Conservation (phyloP, 1,284 basidiomycete species). For the Veloporphyrellus conicus region DNA sequence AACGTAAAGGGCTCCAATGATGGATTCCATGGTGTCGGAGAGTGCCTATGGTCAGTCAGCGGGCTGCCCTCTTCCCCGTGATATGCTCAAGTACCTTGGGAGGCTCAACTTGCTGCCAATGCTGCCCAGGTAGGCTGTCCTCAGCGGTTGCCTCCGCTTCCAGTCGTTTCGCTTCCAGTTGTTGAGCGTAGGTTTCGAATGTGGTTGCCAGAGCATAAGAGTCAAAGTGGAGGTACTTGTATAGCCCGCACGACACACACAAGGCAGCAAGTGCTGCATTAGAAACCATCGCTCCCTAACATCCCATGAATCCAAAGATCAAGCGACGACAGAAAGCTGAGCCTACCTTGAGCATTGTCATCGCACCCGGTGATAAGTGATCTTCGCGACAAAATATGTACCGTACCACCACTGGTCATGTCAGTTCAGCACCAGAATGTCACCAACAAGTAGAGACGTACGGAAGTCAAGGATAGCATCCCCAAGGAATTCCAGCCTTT, state of each 20-base stretch:
- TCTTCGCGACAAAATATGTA: conserved; percentile 63
- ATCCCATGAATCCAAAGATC: conserved; percentile 3
- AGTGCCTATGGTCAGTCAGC: conserved; percentile 46
- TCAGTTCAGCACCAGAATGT: conserved; percentile 8
- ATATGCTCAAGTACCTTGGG: conserved; percentile 55
- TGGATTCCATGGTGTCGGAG: conserved; percentile 73
- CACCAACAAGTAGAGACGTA: conserved; percentile 35
- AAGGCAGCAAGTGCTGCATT: conserved; percentile 70
- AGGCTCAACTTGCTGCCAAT: conserved; percentile 70
- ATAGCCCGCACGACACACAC: conserved; percentile 62
- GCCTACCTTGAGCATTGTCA: conserved; percentile 70
- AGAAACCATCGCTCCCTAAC: conserved; percentile 75
- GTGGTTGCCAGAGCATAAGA: conserved; percentile 46
- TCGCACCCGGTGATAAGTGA: conserved; percentile 60
- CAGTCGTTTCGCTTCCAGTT: conserved; percentile 44
- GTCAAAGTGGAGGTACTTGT: conserved; percentile 57
- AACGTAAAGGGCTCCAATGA: conserved; percentile 70
- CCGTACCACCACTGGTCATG: conserved; percentile 60
- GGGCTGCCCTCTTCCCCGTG: neutral
- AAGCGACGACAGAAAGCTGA: conserved; percentile 1
- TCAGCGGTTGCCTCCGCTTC: conserved; percentile 52
- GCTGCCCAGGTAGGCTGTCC: conserved; percentile 54
- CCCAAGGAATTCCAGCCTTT: conserved; percentile 77
- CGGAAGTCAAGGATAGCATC: conserved; percentile 78
- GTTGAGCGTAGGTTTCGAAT: conserved; percentile 53